phyloP scores from a whole-genome alignment of 176 grass and related monocot species.

The Juncus inflexus region DNA sequence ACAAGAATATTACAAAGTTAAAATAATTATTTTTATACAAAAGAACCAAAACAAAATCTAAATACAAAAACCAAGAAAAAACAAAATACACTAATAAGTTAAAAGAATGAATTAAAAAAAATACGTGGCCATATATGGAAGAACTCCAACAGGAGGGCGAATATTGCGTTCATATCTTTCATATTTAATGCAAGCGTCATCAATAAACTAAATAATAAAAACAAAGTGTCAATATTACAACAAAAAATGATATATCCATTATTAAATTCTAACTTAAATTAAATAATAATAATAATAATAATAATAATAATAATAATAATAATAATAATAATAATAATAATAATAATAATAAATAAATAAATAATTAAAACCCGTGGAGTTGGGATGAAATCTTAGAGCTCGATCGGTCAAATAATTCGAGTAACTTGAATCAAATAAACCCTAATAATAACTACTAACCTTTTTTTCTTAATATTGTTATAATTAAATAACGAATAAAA shows the following conservation, averaged over 20 bases:
- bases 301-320: too few species aligned
- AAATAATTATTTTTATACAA: conserved; percentile 13
- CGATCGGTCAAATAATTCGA: too few species aligned
- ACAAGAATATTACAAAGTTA: conserved; percentile 22
- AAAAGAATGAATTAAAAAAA: conserved; percentile 25
- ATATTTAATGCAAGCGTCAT: conserved; percentile 92
- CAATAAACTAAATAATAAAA: conserved; percentile 69
- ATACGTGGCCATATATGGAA: conserved; percentile 89
- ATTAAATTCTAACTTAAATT: conserved; percentile 2
- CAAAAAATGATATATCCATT: background rate
- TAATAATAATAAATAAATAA: too few species aligned
- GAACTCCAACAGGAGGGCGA: conserved; percentile 56
- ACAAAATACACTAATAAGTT: background rate
- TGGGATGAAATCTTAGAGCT: too few species aligned
- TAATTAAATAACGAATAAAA: background rate
- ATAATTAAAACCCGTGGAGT: too few species aligned
- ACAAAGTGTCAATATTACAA: background rate
- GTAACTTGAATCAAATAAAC: too few species aligned
- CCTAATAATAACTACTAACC: too few species aligned
- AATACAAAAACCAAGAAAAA: background rate
- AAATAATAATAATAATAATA: too few species aligned
- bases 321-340: too few species aligned
- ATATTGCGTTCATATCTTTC: conserved; percentile 89
- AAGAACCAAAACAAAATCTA: background rate
- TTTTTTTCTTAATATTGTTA: too few species aligned